Base-by-base conservation (phyloP, 1,284 basidiomycete species). In the Sporisorium graminicola region DNA sequence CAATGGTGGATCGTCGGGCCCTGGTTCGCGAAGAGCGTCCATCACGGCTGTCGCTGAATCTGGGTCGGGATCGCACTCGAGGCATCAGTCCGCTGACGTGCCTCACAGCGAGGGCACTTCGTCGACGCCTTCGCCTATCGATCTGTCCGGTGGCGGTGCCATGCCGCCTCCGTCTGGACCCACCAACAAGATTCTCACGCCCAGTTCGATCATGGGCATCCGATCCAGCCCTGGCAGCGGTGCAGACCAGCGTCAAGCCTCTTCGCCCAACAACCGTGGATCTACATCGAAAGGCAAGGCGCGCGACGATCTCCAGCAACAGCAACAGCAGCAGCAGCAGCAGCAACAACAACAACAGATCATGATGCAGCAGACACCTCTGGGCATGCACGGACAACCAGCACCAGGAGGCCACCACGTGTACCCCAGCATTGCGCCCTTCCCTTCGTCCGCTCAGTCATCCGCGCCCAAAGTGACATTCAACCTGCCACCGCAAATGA, bases 161-260 rank as follows among this genome's bases (percentile, higher is more conserved):
- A 81, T 81, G 79, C 70, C 65, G n/a, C 78, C 77, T 14, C 75
- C 81, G 5, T 46, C 74, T 1, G 50, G 63, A 0, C 66, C 74
- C 2, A 56, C 64, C 14, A 62, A 65, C 37, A 82, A 80, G 63
- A 81, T 82, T 5, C 57, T 84, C 16, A 85, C 84, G 26, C 84
- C 84, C 0, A 77, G 79, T 7, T 73, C 81, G 4, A 73, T 85
- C 50, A 85, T 85, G 82, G 84, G 84, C 50, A 79, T 85, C 33
- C 64, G 74, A 20, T 62, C 57, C 10, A 64, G 59, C 27, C 63
- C 66, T 3, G 40, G 59, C n/a, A 53, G 50, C 35, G 52, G 26
- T 20, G n/a, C 40, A 6, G 68, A 65, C 18, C 57, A 60, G 62
- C 44, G 60, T 13, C 33, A 18, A 27, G 57, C 40, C 18, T 53